These are phyloP conservation scores for Colletotrichum sp. DNA, from an alignment of 2,329 filamentous ascomycete species.

Conservation along the genomic window DNA sequence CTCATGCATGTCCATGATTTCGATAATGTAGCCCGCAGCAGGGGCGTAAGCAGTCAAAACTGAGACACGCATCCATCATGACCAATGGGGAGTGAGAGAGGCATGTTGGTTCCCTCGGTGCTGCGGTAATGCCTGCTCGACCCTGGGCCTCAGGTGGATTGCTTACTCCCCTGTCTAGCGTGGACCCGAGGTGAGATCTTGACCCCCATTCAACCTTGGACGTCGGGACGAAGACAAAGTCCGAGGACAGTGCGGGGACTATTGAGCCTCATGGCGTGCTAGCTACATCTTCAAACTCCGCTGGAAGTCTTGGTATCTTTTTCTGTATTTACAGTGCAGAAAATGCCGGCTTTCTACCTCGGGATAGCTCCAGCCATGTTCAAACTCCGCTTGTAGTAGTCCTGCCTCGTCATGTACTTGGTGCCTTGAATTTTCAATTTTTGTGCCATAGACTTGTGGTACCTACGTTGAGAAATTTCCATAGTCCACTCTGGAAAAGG, in stretches of 20 bases:
- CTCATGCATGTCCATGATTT: neutral
- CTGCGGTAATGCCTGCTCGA: neutral
- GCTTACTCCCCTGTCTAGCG: neutral
- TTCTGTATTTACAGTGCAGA: rapidly evolving
- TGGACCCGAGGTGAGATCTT: neutral
- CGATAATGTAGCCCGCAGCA: neutral
- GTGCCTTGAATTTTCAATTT: neutral
- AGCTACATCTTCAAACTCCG: neutral
- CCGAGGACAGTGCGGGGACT: neutral
- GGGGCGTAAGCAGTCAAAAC: neutral
- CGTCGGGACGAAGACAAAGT: neutral
- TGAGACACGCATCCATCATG: neutral
- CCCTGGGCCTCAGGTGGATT: neutral
- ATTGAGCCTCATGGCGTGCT: neutral
- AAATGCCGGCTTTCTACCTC: neutral
- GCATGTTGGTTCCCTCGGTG: neutral
- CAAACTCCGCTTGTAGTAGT: neutral
- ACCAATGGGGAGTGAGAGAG: neutral
- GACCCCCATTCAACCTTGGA: neutral
- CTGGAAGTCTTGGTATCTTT: neutral
- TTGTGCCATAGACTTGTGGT: too few species aligned
- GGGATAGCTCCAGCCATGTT: neutral
- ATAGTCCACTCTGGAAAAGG: too few species aligned
- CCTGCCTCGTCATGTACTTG: neutral
- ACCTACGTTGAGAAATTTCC: too few species aligned